Evolutionary conservation across 2,329 filamentous ascomycete genomes (phyloP).

Genomic region (Clonostachys rosea): DNA sequence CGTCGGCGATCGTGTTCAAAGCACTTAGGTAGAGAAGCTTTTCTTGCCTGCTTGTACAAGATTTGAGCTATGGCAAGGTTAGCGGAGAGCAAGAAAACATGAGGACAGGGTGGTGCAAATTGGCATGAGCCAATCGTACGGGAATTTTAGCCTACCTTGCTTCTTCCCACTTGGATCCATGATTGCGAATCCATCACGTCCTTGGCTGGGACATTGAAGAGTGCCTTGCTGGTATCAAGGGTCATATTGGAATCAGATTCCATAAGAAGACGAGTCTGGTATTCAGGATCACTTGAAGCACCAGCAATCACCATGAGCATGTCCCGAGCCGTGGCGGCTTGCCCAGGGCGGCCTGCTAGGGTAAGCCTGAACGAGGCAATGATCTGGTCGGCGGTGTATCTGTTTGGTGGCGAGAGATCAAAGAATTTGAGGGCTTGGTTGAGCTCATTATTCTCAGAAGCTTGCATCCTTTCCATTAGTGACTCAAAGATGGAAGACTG

Average conservation of each 20-base stretch:
- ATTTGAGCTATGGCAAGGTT: slow-evolving; percentile 12
- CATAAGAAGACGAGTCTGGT: slow-evolving; percentile 22
- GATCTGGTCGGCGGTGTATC: slow-evolving; percentile 23
- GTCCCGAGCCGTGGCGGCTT: slow-evolving; percentile 19
- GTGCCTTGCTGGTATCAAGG: slow-evolving; percentile 19
- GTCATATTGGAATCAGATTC: slow-evolving; percentile 28
- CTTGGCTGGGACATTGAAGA: slow-evolving; percentile 13
- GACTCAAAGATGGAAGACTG: slow-evolving; percentile 33
- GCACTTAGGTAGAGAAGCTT: slow-evolving; percentile 24
- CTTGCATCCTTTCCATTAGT: slow-evolving; percentile 13
- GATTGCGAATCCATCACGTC: background rate
- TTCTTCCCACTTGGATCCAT: too few relatives aligned
- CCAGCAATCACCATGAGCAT: slow-evolving; percentile 27
- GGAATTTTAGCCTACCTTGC: too few relatives aligned
- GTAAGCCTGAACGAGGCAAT: slow-evolving; percentile 26
- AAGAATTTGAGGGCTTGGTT: slow-evolving; percentile 25
- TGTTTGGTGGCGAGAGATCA: slow-evolving; percentile 25
- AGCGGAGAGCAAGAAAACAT: background rate
- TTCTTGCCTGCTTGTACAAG: slow-evolving; percentile 16
- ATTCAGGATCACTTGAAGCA: slow-evolving; percentile 23
- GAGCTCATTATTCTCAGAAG: slow-evolving; percentile 9
- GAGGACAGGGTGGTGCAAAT: too few relatives aligned
- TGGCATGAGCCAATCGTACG: too few relatives aligned
- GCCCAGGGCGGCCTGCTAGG: slow-evolving; percentile 19
- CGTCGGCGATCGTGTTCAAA: slow-evolving; percentile 25